Evolutionary conservation across 495 filamentous ascomycete species (phyloP).

Genomic region (Haplographium delicatum): DNA sequence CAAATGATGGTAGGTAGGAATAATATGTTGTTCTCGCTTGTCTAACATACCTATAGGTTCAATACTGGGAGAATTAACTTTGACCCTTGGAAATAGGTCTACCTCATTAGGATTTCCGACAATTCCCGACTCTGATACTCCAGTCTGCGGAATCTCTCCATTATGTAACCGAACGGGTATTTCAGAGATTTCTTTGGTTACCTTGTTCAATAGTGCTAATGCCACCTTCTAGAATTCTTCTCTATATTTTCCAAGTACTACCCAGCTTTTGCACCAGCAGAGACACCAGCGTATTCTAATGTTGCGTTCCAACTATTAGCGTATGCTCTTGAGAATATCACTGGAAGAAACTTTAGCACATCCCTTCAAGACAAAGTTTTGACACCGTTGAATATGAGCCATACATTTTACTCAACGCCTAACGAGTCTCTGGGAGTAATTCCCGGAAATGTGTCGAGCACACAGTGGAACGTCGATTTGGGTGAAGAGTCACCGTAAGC

Average conservation of each 20-base stretch:
- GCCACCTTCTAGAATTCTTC: constrained; percentile 30
- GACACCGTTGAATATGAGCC: constrained; percentile 37
- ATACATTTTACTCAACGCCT: constrained; percentile 34
- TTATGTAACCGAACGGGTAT: background rate
- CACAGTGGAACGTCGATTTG: constrained; percentile 1
- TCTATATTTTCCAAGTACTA: constrained; percentile 37
- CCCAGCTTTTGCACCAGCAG: constrained; percentile 41
- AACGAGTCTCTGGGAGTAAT: constrained; percentile 30
- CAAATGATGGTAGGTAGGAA: constrained; percentile 21
- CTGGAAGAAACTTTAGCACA: constrained; percentile 36
- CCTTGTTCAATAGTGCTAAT: background rate
- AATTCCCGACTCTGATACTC: constrained; percentile 36
- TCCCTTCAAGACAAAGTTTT: constrained; percentile 41
- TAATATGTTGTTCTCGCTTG: background rate
- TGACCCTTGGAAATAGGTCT: background rate
- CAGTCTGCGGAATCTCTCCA: constrained; percentile 33
- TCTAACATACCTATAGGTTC: background rate
- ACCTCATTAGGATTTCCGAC: constrained; percentile 33
- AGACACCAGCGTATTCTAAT: constrained; percentile 52
- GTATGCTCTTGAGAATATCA: constrained; percentile 49
- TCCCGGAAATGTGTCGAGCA: constrained; percentile 25
- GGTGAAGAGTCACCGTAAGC: constrained; percentile 8
- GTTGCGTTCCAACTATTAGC: constrained; percentile 48
- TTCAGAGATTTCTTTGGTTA: background rate
- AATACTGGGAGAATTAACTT: background rate